Conservation (phyloP, 2,329 filamentous ascomycete genomes). For the Xylariaceae sp. region DNA sequence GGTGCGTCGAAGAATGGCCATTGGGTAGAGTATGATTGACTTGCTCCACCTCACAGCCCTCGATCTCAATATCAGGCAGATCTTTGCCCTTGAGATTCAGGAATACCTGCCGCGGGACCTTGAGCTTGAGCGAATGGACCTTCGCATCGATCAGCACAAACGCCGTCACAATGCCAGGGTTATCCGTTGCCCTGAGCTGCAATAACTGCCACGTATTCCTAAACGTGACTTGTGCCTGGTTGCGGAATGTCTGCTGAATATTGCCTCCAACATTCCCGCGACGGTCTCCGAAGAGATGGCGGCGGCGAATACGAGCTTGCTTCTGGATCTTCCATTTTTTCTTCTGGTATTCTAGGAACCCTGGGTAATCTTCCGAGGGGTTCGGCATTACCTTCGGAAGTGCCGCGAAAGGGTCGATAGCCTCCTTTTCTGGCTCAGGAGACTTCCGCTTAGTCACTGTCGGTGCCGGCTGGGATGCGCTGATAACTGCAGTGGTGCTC, state of each 20-base stretch:
- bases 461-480: slow-evolving; percentile 57
- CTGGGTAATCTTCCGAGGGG: slow-evolving; percentile 82
- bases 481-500: slow-evolving; percentile 56
- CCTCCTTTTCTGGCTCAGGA: slow-evolving; percentile 65
- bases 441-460: slow-evolving; percentile 71
- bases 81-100: slow-evolving; percentile 88
- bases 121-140: slow-evolving; percentile 83
- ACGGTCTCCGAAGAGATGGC: slow-evolving; percentile 91
- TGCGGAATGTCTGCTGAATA: slow-evolving; percentile 76
- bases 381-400: slow-evolving; percentile 83
- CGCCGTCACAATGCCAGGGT: slow-evolving; percentile 82
- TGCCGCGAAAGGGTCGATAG: slow-evolving; percentile 76
- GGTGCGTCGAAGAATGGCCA: slow-evolving; percentile 87
- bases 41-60: slow-evolving; percentile 86
- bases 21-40: slow-evolving; percentile 93
- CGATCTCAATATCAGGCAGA: slow-evolving; percentile 84
- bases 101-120: slow-evolving; percentile 86
- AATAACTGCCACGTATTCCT: slow-evolving; percentile 94
- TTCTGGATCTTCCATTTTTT: slow-evolving; percentile 99
- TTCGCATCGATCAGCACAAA: slow-evolving; percentile 94
- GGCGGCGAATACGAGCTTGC: slow-evolving; percentile 79
- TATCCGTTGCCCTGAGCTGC: slow-evolving; percentile 81
- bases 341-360: slow-evolving; percentile 92
- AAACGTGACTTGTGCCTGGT: slow-evolving; percentile 87
- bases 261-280: slow-evolving; percentile 66